Evolutionary conservation across 1,284 basidiomycete species (phyloP), one percentile per base, ranked within the genome.

Genomic region (Hypsizygus ulmarius): DNA sequence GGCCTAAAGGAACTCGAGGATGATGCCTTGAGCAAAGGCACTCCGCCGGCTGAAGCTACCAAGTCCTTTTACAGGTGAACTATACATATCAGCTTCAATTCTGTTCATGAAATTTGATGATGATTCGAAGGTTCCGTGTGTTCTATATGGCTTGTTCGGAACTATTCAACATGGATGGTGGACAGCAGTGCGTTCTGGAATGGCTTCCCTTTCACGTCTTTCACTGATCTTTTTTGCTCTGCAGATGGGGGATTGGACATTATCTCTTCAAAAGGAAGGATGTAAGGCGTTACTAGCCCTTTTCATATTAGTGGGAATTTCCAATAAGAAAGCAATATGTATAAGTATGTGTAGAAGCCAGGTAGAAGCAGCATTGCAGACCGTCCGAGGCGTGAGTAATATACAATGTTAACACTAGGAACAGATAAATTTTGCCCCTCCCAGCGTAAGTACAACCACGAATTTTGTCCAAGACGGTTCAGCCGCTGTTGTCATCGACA

Each of bases 101-200:
- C 32, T 29, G n/a, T 27, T 35, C 15, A 16, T 33, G 11, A 29
- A 18, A 14, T 16, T 21, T 11, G 15, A 29, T 35, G n/a, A 48
- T 16, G 28, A 27, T 16, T 15, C 15, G n/a, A 38, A 78, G 82
- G 49, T 87, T 86, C 64, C 69, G 84, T 15, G 81, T 88, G 28
- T 90, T 90, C 64, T 90, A 86, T 60, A 75, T 90, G 61, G 84
- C 86, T 11, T 86, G 84, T 54, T 82, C 84, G 4, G 87, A 89
- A 60, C 73, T 90, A 52, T 91, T 90, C 62, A 81, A 71, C 5
- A 70, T 84, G 63, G 76, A 87, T 56, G 63, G 64, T 4, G 86
- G 87, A 2, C 75, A 90, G 63, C 79, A 83, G 80, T 82, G 56
- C 59, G 79, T 73, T 4, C 15, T 11, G 15, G 32, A 32, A 35